A percentile compares a stretch with the other conserved stretches of the same genome.
Evolutionary conservation across 306 rosid genomes (phyloP).

Genomic region (Malus sieversii): DNA sequence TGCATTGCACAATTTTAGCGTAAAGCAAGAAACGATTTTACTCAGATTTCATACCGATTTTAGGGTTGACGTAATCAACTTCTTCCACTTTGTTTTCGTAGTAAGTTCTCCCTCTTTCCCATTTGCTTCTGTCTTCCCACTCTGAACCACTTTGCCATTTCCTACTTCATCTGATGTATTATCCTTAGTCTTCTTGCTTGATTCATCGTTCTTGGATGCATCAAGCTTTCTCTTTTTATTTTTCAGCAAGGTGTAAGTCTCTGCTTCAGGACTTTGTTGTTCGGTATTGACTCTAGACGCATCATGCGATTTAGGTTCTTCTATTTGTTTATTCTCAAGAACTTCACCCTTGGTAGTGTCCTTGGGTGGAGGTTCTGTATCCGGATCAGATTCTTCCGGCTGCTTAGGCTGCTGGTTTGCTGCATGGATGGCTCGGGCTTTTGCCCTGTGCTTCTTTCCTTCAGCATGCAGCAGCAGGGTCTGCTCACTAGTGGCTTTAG

Average conservation of each 20-base stretch:
- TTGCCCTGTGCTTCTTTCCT: conserved; percentile 93
- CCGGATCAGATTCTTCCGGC: conserved; percentile 31
- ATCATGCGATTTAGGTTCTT: conserved; percentile 27
- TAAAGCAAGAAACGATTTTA: neutral
- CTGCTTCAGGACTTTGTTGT: conserved; percentile 22
- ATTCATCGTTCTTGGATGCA: conserved; percentile 33
- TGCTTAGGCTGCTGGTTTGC: conserved; percentile 41
- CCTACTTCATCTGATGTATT: neutral
- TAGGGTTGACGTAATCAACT: conserved; percentile 64
- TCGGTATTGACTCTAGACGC: conserved; percentile 16
- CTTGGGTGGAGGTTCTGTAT: conserved; percentile 30
- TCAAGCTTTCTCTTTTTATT: conserved; percentile 67
- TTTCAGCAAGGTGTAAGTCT: conserved; percentile 25
- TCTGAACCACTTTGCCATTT: no score
- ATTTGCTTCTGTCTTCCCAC: neutral
- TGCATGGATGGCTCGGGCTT: conserved; percentile 68
- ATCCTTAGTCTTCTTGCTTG: conserved; percentile 42
- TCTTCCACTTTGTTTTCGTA: conserved; percentile 74
- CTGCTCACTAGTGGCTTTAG: conserved; percentile 80
- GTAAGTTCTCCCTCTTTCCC: conserved; percentile 16
- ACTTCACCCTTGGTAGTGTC: conserved; percentile 22
- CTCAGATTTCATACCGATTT: conserved; percentile 50
- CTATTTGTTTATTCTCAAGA: conserved; percentile 21
- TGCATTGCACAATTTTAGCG: neutral
- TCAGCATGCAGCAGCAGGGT: conserved; percentile 86